Evolutionary conservation across 2,329 filamentous ascomycete species (phyloP).

Genomic region (Scytalidium lignicola): DNA sequence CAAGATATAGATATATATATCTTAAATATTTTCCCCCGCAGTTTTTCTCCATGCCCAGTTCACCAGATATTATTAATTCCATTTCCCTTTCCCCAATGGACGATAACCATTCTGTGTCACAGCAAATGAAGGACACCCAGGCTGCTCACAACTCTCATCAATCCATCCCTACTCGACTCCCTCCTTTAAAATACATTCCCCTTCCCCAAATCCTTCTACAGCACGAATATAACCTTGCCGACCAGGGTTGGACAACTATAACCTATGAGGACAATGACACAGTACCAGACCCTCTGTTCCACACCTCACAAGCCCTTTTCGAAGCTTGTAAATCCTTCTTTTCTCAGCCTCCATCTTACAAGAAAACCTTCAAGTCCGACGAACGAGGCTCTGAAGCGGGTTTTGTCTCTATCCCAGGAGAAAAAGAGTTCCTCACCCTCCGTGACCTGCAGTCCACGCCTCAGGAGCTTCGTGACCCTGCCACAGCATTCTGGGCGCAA

Average conservation of each 20-base stretch:
- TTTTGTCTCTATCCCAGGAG: constrained; percentile 19
- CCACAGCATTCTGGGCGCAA: constrained; percentile 13
- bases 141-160: background rate
- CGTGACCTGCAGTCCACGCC: constrained; percentile 14
- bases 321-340: constrained; percentile 19
- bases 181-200: constrained; percentile 3
- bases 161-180: background rate
- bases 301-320: constrained; percentile 14
- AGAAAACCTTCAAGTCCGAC: constrained; percentile 14
- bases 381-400: constrained; percentile 19
- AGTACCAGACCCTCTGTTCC: constrained; percentile 5
- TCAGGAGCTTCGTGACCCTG: constrained; percentile 11
- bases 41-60: no score
- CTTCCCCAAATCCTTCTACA: constrained; percentile 13
- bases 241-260: constrained; percentile 22
- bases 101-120: background rate
- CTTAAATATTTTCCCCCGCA: no score
- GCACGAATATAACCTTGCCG: constrained; percentile 11
- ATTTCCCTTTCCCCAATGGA: no score
- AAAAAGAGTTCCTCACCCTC: constrained; percentile 24
- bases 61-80: no score
- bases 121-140: no score
- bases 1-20: no score
- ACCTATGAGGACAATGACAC: constrained; percentile 9
- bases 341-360: constrained; percentile 14